Conservation (phyloP, 257 asterid species). For the Linaria vulgaris region DNA sequence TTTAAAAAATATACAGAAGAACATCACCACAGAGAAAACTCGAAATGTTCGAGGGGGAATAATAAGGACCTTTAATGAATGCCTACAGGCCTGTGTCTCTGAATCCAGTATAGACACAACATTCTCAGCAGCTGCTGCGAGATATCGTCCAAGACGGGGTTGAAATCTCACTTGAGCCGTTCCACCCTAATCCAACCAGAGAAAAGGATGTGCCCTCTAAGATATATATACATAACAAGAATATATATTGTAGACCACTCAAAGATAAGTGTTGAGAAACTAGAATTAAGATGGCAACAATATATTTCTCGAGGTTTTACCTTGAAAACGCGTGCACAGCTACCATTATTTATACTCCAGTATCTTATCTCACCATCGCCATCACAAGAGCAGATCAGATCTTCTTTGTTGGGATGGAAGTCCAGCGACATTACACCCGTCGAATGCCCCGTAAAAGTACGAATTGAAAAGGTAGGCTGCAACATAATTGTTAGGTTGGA, state of each 20-base stretch:
- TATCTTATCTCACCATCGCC: slow-evolving; percentile 92
- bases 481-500: slow-evolving; percentile 9
- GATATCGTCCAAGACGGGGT: slow-evolving; percentile 83
- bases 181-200: slow-evolving; percentile 65
- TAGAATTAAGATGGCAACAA: not conserved
- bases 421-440: slow-evolving; percentile 87
- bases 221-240: not conserved
- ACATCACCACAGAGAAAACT: not conserved
- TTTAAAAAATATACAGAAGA: not conserved
- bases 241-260: not conserved
- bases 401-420: slow-evolving; percentile 93
- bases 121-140: slow-evolving; percentile 95
- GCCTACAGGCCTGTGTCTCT: slow-evolving; percentile 77
- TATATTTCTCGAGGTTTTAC: slow-evolving; percentile 30
- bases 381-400: slow-evolving; percentile 90
- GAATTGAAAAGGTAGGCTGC: slow-evolving; percentile 84
- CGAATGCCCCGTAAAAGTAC: slow-evolving; percentile 88
- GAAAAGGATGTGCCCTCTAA: not conserved
- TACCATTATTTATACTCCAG: slow-evolving; percentile 82
- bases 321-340: slow-evolving; percentile 73
- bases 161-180: slow-evolving; percentile 89
- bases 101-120: slow-evolving; percentile 79
- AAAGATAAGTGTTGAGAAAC: not conserved
- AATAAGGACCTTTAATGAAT: slow-evolving; percentile 65
- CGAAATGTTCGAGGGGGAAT: not conserved